phyloP scores from a whole-genome alignment of 352 stramenopile genomes.

The Peronospora tabacina region DNA sequence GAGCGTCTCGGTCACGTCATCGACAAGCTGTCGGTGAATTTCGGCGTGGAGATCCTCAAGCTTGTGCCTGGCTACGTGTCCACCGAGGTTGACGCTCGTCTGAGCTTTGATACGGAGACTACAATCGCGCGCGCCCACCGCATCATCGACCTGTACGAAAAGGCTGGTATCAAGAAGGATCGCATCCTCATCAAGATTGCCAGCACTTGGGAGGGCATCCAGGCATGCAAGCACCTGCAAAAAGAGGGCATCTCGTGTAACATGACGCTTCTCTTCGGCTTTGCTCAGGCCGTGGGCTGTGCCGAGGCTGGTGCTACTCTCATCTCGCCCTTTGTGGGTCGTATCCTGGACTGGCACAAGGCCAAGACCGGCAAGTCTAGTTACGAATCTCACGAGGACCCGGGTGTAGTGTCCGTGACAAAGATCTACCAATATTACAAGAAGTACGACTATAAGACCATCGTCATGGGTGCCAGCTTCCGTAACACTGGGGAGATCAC shows the following conservation, averaged over 20 bases:
- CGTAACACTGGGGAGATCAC: conserved; percentile 96
- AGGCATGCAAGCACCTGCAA: conserved; percentile 94
- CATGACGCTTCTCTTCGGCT: conserved; percentile 97
- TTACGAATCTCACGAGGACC: conserved; percentile 93
- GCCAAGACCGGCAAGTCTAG: conserved; percentile 87
- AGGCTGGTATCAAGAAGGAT: conserved; percentile 90
- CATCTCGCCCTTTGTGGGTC: conserved; percentile 94
- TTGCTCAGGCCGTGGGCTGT: conserved; percentile 92
- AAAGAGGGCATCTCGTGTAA: conserved; percentile 97
- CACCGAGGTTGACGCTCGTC: conserved; percentile 96
- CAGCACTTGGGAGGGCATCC: conserved; percentile 96
- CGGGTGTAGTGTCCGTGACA: conserved; percentile 92
- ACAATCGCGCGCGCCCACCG: conserved; percentile 89
- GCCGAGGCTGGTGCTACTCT: conserved; percentile 93
- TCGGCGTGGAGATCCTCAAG: conserved; percentile 94
- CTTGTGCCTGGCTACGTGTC: conserved; percentile 97
- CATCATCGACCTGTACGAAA: conserved; percentile 97
- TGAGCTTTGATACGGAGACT: conserved; percentile 93
- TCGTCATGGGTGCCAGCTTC: conserved; percentile 94
- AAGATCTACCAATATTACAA: conserved; percentile 99
- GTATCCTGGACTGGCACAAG: conserved; percentile 98
- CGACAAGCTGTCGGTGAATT: conserved; percentile 98
- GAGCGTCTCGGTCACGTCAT: conserved; percentile 91
- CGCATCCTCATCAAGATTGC: conserved; percentile 98
- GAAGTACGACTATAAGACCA: conserved; percentile 93